Base-by-base conservation (phyloP, 2,329 filamentous ascomycete species). In the Zalaria sp. region DNA sequence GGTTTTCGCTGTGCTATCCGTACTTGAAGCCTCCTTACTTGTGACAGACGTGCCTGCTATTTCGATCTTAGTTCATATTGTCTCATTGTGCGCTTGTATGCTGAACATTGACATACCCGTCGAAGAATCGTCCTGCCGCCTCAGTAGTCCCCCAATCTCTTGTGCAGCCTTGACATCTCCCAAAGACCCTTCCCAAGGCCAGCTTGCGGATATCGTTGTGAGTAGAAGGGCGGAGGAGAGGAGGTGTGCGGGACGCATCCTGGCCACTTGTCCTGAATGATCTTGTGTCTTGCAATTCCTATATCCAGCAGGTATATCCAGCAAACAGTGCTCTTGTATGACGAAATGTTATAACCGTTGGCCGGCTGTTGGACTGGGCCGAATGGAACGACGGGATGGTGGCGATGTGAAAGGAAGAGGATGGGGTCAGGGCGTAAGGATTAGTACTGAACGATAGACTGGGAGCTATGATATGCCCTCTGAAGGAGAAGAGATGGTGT, bases 171-270 rank as follows among this genome's bases (percentile, higher is more conserved):
- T 40, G 26, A 49, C 48, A 32, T 55, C 48, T 25, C 53, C 39
- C 27, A 48, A 47, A 18, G 49, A 47, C 47, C 50, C 53, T 47
- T 43, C 49, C 28, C 49, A 50, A 25, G 52, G 49, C 48, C 51
- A 55, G 11, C 55, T 55, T 38, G 53, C 48, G 29, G 52, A 52
- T 37, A 56, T 46, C 29, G 56, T 46, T 25, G 56, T 49, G 45
- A 58, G 49, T 27, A 59, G 47, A 41, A 57, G 46, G 37, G 52
- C 47, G 34, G 56, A 47, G 28, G 58, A 49, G 37, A 60, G 45
- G 37, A 59, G 37, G 37, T 51, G 47, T 31, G 55, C 49, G 34
- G 57, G 51, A 48, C 57, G 54, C 58, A 61, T 61, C 35, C 46
- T 49, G 50, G 50, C 43, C 18, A 18, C 18, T 18, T 18, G 18